Conservation (phyloP, 768 basidiomycete genomes). For the Mycena galericulata region DNA sequence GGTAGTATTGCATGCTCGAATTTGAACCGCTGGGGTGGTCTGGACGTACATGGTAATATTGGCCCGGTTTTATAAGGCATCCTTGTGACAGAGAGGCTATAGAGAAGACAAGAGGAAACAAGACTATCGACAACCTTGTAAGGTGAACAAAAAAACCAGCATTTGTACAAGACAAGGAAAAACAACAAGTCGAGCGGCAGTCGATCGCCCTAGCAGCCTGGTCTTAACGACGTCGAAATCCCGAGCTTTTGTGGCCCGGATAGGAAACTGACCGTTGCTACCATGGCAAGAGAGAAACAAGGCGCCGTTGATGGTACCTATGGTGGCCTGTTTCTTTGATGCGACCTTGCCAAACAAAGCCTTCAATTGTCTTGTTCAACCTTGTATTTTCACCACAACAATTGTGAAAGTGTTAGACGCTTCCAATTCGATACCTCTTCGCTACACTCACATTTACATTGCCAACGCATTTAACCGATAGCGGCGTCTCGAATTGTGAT, state of each 20-base stretch:
- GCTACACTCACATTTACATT: too few species aligned
- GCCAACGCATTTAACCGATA: too few species aligned
- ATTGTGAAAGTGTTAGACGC: too few species aligned
- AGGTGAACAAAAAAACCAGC: conserved; percentile 13
- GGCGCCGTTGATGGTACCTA: conserved; percentile 20
- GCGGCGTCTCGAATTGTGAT: too few species aligned
- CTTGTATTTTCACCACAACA: too few species aligned
- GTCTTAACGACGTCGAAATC: neutral
- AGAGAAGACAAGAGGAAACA: conserved; percentile 25
- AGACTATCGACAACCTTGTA: conserved; percentile 26
- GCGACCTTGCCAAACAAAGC: neutral
- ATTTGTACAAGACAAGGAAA: conserved; percentile 21
- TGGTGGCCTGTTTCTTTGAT: neutral
- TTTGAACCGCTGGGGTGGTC: conserved; percentile 25
- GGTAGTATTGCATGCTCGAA: conserved; percentile 23
- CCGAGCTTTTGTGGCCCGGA: conserved; percentile 10
- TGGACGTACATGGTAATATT: neutral
- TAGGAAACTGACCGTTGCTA: conserved; percentile 17
- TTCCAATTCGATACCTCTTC: too few species aligned
- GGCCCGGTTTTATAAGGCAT: conserved; percentile 15
- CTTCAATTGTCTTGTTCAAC: conserved; percentile 18
- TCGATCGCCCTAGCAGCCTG: conserved; percentile 27
- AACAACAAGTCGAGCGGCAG: conserved; percentile 14
- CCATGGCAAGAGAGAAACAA: conserved; percentile 13
- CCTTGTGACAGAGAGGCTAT: neutral